Evolutionary conservation across 1,284 basidiomycete genomes (phyloP), one percentile per base, ranked within the genome.

Genomic region (Coniferiporia sulphurascens): DNA sequence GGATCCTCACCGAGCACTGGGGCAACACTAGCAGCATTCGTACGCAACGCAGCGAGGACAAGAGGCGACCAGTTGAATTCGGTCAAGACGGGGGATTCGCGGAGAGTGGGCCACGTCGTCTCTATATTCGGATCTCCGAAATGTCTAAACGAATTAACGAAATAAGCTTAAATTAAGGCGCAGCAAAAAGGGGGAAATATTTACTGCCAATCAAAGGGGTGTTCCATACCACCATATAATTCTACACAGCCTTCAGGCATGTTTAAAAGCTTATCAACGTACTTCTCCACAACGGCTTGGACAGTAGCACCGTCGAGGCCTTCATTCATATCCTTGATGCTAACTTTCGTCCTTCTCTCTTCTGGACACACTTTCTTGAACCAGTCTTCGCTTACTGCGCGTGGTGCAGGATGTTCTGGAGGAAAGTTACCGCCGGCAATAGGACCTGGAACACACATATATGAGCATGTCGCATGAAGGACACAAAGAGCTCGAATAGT

Each of bases 61-160:
- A 77, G 68, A 1, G 71, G 63, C 4, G 76, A 76, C 78, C 77
- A 79, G 32, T 62, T 65, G 68, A 76, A 77, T 46, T 66, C 65
- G 1, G 64, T 68, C 15, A 73, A 36, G 13, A 77, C 69, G 0
- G 78, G 73, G 1, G 76, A 76, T 9, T 61, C 56, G n/a, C 67
- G 67, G 46, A 80, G 65, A 21, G 64, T 62, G 0, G 74, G 69
- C 74, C 74, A 78, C 7, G 74, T 64, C 4, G 55, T 49, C 45
- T 59, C 57, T 34, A 59, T 38, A 27, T 10, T 15, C 19, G 51
- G 22, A 35, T 56, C 43, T 19, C 55, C 54, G 27, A 55, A 60
- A 6, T 60, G 59, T 32, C 55, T 60, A 35, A 27, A 10, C 6
- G 9, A n/a, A 32, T 51, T 13, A 32, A 32, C 35, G 3, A 8